Conservation (phyloP, 2,329 filamentous ascomycete genomes). For the Colletotrichum kahawae region DNA sequence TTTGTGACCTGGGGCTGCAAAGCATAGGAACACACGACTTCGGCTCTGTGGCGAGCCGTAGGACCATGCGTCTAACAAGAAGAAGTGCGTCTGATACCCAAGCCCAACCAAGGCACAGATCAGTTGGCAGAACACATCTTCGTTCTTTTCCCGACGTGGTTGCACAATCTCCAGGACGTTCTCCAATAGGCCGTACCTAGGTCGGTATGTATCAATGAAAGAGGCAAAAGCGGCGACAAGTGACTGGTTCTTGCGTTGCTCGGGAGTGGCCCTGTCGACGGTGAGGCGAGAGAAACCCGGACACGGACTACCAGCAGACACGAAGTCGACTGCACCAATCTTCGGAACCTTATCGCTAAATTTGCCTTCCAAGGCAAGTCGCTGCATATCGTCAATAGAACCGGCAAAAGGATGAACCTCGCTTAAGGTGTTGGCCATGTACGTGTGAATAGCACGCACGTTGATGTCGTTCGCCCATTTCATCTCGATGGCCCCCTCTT, state of each 20-base stretch:
- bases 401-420: conserved; percentile 65
- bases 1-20: conserved; percentile 68
- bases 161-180: conserved; percentile 74
- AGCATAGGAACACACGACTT: conserved; percentile 71
- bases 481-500: conserved; percentile 69
- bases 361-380: conserved; percentile 56
- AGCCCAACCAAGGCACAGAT: conserved; percentile 76
- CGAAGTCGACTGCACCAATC: conserved; percentile 70
- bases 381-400: conserved; percentile 73
- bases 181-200: conserved; percentile 77
- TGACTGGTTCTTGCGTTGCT: conserved; percentile 73
- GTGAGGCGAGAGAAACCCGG: conserved; percentile 77
- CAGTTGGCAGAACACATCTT: conserved; percentile 76
- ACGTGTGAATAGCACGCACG: conserved; percentile 69
- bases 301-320: conserved; percentile 78
- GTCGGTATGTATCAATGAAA: conserved; percentile 76
- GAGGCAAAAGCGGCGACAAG: conserved; percentile 79
- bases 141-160: conserved; percentile 45
- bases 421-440: conserved; percentile 66
- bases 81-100: conserved; percentile 76
- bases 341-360: conserved; percentile 53
- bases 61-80: conserved; percentile 72
- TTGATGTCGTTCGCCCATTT: conserved; percentile 73
- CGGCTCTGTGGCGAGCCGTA: conserved; percentile 71
- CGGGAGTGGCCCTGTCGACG: conserved; percentile 52